A percentile compares a stretch with the other conserved stretches of the same genome.
Conservation (phyloP, 805 yeast genomes). For the Zygoascus tannicola region DNA sequence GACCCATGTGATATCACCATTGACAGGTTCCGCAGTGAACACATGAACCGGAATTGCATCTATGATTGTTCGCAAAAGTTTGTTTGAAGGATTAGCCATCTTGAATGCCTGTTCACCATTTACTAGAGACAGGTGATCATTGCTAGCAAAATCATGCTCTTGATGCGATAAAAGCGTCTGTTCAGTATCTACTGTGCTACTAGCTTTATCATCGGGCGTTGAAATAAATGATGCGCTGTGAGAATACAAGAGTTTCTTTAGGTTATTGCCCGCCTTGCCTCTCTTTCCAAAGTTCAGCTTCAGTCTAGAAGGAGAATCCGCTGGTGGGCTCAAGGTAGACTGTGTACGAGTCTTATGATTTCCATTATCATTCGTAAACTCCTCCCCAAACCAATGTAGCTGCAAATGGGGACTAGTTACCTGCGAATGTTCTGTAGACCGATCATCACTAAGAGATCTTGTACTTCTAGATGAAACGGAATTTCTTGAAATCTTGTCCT, state of each 20-base stretch:
- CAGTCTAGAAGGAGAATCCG: neutral
- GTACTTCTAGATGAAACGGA: neutral
- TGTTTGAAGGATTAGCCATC: conserved; percentile 15
- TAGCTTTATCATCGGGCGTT: neutral
- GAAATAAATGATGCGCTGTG: neutral
- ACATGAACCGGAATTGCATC: conserved; percentile 29
- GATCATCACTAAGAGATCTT: neutral
- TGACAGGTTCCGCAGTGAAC: conserved; percentile 24
- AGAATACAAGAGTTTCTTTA: neutral
- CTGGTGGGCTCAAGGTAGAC: neutral
- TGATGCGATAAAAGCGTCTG: no score
- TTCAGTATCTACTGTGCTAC: neutral
- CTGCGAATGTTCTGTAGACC: neutral
- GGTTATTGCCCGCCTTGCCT: neutral
- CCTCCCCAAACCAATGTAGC: neutral
- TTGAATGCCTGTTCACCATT: neutral
- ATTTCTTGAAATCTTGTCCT: conserved; percentile 1
- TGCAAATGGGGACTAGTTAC: neutral
- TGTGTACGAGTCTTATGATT: neutral
- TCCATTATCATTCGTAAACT: neutral
- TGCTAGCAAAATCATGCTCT: no score
- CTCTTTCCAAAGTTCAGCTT: neutral
- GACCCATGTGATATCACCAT: conserved; percentile 26
- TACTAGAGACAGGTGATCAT: no score
- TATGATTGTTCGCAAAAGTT: conserved; percentile 22